Evolutionary conservation across 2,329 filamentous ascomycete genomes (phyloP).

Genomic region (Monosporascus sp.): DNA sequence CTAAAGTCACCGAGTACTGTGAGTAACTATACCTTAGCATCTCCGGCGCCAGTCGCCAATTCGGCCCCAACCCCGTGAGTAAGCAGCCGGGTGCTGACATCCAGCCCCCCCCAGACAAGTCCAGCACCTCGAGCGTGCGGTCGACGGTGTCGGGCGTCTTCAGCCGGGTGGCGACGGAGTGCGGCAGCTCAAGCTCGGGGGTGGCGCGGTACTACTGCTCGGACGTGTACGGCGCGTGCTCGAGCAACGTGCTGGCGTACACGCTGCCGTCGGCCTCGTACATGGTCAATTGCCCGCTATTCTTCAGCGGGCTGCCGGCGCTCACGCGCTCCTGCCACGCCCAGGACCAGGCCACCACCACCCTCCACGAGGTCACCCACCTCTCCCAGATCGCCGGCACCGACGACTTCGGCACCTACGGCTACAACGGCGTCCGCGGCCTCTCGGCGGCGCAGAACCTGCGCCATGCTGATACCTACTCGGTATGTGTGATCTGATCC

Average conservation of each 20-base stretch:
- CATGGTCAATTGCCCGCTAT: slow-evolving; percentile 58
- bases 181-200: slow-evolving; percentile 42
- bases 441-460: slow-evolving; percentile 46
- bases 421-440: slow-evolving; percentile 42
- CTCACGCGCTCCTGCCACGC: slow-evolving; percentile 49
- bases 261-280: slow-evolving; percentile 48
- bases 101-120: slow-evolving; percentile 39
- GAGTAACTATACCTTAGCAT: background rate
- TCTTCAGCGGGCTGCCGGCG: slow-evolving; percentile 49
- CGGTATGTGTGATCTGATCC: slow-evolving; percentile 1
- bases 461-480: slow-evolving; percentile 58
- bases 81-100: no score
- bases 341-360: slow-evolving; percentile 62
- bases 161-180: slow-evolving; percentile 48
- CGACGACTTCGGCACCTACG: slow-evolving; percentile 41
- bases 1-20: slow-evolving; percentile 54
- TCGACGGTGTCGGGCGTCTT: slow-evolving; percentile 47
- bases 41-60: no score
- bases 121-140: slow-evolving; percentile 38
- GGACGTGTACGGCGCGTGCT: slow-evolving; percentile 51
- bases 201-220: slow-evolving; percentile 52
- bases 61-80: no score
- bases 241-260: slow-evolving; percentile 51
- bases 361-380: slow-evolving; percentile 63
- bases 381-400: slow-evolving; percentile 53